These are phyloP conservation scores for Xerocomus brunneocitrinus DNA, from an alignment of 768 basidiomycete species.

Conservation along the genomic window DNA sequence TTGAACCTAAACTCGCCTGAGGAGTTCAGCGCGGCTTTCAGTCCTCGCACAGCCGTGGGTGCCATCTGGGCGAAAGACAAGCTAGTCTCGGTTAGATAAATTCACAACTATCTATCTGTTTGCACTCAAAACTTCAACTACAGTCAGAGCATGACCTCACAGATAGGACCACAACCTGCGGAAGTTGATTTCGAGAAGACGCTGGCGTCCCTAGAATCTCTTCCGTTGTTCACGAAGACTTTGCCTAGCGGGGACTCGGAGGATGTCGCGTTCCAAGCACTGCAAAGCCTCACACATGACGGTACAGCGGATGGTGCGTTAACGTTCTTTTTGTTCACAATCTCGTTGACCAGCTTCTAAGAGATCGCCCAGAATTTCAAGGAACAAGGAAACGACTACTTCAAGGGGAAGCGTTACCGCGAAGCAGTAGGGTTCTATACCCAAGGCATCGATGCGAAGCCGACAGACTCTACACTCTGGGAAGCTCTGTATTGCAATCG, in stretches of 20 bases:
- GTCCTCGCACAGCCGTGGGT: constrained; percentile 41
- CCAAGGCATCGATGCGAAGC: constrained; percentile 83
- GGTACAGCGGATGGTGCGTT: constrained; percentile 90
- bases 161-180: constrained; percentile 24
- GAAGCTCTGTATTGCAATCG: constrained; percentile 82
- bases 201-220: constrained; percentile 49
- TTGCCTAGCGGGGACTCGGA: constrained; percentile 65
- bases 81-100: constrained; percentile 8
- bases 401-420: constrained; percentile 77
- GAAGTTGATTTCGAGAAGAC: constrained; percentile 30
- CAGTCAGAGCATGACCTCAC: constrained; percentile 13
- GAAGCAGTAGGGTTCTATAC: constrained; percentile 90
- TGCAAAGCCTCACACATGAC: constrained; percentile 83
- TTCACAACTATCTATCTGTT: background rate
- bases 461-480: constrained; percentile 51
- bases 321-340: background rate
- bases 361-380: constrained; percentile 93
- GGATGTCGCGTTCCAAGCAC: constrained; percentile 67
- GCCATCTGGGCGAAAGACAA: constrained; percentile 14
- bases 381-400: constrained; percentile 93
- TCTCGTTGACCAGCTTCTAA: constrained; percentile 26
- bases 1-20: constrained; percentile 57
- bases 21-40: constrained; percentile 59
- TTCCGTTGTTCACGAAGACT: constrained; percentile 91
- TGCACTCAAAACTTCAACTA: background rate